Percentiles rank a stretch among this genome's conserved stretches.
phyloP scores from a whole-genome alignment of 2,329 filamentous ascomycete species.

The Fusarium aywerte region DNA sequence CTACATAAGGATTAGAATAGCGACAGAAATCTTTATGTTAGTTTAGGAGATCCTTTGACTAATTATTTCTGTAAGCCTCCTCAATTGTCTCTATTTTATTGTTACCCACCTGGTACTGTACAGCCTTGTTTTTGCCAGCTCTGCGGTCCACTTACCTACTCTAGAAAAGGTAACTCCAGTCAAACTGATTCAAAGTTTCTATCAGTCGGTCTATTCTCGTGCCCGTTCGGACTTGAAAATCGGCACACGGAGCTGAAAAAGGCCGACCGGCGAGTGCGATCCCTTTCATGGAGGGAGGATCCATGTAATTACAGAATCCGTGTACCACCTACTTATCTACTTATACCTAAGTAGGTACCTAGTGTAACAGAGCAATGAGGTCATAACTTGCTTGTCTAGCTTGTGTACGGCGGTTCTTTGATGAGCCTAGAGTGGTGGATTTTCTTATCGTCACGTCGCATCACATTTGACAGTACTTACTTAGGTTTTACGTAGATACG shows the following conservation, averaged over 20 bases:
- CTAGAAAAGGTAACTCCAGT: background rate
- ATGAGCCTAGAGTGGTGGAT: background rate
- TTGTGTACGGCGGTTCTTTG: background rate
- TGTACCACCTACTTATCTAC: no score
- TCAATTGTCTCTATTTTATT: no score
- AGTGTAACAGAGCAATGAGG: slow-evolving; percentile 17
- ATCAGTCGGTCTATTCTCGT: background rate
- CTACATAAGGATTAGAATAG: no score
- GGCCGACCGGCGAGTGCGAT: slow-evolving; percentile 7
- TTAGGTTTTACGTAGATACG: no score
- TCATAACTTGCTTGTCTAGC: background rate
- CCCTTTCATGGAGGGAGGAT: slow-evolving; percentile 5
- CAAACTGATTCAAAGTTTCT: background rate
- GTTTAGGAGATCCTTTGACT: no score
- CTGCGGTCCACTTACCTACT: background rate
- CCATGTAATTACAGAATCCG: background rate
- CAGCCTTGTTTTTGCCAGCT: slow-evolving; percentile 1
- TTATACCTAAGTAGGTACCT: background rate
- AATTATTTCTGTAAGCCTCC: no score
- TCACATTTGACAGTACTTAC: background rate
- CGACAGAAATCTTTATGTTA: no score
- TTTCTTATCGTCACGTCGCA: background rate
- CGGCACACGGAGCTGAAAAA: slow-evolving; percentile 7
- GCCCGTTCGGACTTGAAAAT: background rate
- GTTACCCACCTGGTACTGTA: no score